Evolutionary conservation across 495 filamentous ascomycete genomes (phyloP), one percentile per base, ranked within the genome.

Genomic region (Aspergillus leporis): DNA sequence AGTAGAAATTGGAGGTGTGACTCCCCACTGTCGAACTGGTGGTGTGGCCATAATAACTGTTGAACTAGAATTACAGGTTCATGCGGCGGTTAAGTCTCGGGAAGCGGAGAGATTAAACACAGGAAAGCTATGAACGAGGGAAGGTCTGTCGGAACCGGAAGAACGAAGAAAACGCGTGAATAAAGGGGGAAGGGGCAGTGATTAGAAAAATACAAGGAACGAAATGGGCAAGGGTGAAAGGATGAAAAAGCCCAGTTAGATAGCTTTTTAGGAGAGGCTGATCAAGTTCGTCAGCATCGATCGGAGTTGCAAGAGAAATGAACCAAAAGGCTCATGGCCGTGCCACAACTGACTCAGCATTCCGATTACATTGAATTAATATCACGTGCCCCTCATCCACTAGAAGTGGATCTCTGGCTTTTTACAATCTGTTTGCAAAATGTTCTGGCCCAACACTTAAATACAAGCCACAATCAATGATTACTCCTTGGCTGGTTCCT

Each of bases 1-100:
- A 16, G 77, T 81, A 6, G 92, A 94, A 45, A 98, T 91, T 19
- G 94, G 88, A 56, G 87, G 85, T 21, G 93, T 97, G 28, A 93
- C 83, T 61, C 94, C 94, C 81, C 83, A 94, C 62, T 88, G 85
- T 51, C 80, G 75, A 56, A 68, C 62, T 23, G 71, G 68, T 40
- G 72, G 70, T 38, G 77, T 66, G 40, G 79, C 71, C 80, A 83
- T 83, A 46, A 60, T 63, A 47, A 74, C 88, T 90, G 32, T 63
- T 38, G 22, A 45, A 34, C 58, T 45, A 46, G 53, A 41, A 40
- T 47, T 49, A 46, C 52, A 56, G 50, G 56, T 41, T 16, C 49
- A 52, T 56, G 63, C 58, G 62, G 57, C 41, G 53, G 43, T 51
- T 45, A 63, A 40, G 55, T 36, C 36, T 52, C 41, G 47, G 66